Conservation (phyloP, 2,329 filamentous ascomycete genomes). For the Aspergillus amoenus region DNA sequence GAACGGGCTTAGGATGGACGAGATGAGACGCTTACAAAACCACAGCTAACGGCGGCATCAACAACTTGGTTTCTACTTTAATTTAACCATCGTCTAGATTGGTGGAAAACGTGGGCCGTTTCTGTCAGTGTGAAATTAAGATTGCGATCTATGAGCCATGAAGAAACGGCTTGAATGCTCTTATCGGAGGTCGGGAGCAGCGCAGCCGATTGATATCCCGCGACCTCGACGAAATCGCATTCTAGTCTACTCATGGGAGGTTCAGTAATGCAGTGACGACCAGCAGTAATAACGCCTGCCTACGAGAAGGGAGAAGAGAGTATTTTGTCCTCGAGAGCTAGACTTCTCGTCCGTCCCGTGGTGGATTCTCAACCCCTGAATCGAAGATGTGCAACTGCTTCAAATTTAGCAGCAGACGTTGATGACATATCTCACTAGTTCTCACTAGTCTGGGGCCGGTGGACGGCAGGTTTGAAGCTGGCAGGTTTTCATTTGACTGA, state of each 20-base stretch:
- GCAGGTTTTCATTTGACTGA: neutral
- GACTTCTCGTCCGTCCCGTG: neutral
- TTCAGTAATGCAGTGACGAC: neutral
- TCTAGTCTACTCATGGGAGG: neutral
- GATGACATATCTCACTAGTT: conserved; percentile 19
- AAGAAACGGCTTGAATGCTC: neutral
- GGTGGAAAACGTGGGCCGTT: conserved; percentile 10
- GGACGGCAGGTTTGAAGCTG: neutral
- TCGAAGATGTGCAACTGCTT: neutral
- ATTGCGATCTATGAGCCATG: neutral
- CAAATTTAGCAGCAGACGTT: conserved; percentile 7
- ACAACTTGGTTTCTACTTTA: neutral
- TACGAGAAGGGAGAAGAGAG: neutral
- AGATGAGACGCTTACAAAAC: neutral
- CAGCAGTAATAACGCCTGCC: neutral
- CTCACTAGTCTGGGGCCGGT: conserved; percentile 6
- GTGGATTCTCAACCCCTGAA: conserved; percentile 16
- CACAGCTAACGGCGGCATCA: neutral
- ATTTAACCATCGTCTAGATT: conserved; percentile 1
- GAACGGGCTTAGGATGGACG: neutral
- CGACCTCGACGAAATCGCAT: neutral
- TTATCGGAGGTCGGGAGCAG: neutral
- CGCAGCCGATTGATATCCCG: neutral
- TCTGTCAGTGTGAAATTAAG: conserved; percentile 6
- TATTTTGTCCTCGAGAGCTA: neutral